Base-by-base conservation (phyloP, 192 early-diverging fungal species). In the Lunasporangiospora selenospora region DNA sequence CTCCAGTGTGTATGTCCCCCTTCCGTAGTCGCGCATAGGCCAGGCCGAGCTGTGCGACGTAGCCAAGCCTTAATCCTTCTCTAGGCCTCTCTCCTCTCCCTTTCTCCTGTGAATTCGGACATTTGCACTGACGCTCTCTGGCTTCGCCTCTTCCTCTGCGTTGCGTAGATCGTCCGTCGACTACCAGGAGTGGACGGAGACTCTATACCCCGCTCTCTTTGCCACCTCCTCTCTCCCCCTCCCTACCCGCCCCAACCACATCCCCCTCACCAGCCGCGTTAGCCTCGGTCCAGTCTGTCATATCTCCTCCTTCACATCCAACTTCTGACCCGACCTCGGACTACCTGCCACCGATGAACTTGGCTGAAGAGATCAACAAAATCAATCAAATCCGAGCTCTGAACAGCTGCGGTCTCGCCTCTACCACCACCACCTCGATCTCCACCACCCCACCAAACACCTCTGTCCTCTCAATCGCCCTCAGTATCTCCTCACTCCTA, bases 331-430 rank as follows among this genome's bases (percentile, higher is more conserved):
- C 19, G 15, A 29, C 43, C 11, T 24, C 33, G 0, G 56, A 58
- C 43, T 58, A 58, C 21, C 8, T 32, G 4, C 56, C 56, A 6
- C 46, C 56, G 3, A 41, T 58, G 13, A 58, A 45, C 30, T 44
- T 58, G 7, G 56, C 56, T 4, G 56, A 44, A 34, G 43, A 58
- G 31, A 58, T 58, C 15, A 58, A 58, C 33, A 31, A 58, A 32
- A 58, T 58, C 44, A 58, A 58, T 33, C 40, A 58, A 11, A 47
- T 45, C 42, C 43, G 19, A 13, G 18, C 40, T 1, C 31, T 47
- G 41, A 31, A 44, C 40, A 19, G 37, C 12, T 29, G 50, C 10
- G 13, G 31, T 52, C 11, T 52, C 15, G 31, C 50, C n/a, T n/a
- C n/a, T n/a, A n/a, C n/a, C 13, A 13, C 50, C 6, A 18, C 31